Evolutionary conservation across 2,329 filamentous ascomycete genomes (phyloP).

Genomic region (Geosmithia flava): DNA sequence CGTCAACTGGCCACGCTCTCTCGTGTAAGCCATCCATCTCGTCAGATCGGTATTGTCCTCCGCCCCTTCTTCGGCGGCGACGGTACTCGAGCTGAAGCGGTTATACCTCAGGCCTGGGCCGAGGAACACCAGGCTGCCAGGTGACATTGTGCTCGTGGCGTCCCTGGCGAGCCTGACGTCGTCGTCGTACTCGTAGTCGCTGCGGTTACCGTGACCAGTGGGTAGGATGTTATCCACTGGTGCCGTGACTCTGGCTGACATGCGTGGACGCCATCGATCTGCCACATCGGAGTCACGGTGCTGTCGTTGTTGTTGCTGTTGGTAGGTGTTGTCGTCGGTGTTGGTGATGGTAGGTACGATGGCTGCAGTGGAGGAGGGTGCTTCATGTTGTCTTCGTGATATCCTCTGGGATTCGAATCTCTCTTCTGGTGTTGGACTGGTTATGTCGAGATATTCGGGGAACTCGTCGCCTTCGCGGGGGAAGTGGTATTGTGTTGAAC

Average conservation of each 20-base stretch:
- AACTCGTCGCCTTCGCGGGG: conserved; percentile 46
- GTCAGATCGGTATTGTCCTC: no score
- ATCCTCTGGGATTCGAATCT: conserved; percentile 39
- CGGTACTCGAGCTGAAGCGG: no score
- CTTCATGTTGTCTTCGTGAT: conserved; percentile 12
- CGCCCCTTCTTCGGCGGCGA: no score
- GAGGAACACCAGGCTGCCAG: neutral
- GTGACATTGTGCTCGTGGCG: neutral
- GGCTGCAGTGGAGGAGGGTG: no score
- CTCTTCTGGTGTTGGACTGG: conserved; percentile 34
- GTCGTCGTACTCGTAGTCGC: neutral
- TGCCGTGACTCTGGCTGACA: neutral
- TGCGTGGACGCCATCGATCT: neutral
- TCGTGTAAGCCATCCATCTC: no score
- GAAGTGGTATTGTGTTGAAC: conserved; percentile 42
- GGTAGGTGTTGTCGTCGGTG: no score
- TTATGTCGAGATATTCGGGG: conserved; percentile 33
- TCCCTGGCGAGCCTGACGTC: neutral
- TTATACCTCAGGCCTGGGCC: no score
- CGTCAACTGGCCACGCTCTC: no score
- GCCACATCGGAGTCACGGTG: neutral
- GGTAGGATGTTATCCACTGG: neutral
- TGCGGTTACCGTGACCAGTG: neutral
- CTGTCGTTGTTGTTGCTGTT: no score
- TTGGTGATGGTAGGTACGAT: no score